Percentiles rank a stretch among this genome's conserved stretches.
phyloP scores from a whole-genome alignment of 805 yeast species.

The Teunomyces gatunensis region DNA sequence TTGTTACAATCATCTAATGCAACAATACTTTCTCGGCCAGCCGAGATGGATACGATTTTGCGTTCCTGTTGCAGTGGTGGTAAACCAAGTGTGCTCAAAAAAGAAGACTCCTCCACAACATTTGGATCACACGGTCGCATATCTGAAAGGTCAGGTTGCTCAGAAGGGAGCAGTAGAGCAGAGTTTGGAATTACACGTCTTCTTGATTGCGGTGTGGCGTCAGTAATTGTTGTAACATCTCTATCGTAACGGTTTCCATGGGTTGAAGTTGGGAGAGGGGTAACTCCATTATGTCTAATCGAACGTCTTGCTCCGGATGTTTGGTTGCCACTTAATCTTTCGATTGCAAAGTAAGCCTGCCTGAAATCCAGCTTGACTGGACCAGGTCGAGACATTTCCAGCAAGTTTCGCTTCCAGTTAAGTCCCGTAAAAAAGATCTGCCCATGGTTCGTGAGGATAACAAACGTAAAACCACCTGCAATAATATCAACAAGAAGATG shows the following conservation, averaged over 20 bases:
- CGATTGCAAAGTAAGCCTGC: constrained; percentile 10
- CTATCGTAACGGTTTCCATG: constrained; percentile 10
- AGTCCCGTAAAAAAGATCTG: constrained; percentile 53
- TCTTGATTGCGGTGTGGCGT: constrained; percentile 7
- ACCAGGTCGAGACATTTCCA: constrained; percentile 25
- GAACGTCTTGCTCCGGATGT: constrained; percentile 7
- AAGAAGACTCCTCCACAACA: constrained; percentile 11
- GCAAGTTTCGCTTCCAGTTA: constrained; percentile 18
- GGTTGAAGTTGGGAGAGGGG: constrained; percentile 3
- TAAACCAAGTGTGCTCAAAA: constrained; percentile 20
- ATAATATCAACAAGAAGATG: constrained; percentile 44
- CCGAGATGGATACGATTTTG: constrained; percentile 47
- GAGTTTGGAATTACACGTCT: constrained; percentile 14
- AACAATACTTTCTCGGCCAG: constrained; percentile 65
- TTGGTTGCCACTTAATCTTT: neutral
- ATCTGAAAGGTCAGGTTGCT: constrained; percentile 3
- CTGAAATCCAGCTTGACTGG: constrained; percentile 17
- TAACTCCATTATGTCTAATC: constrained; percentile 9
- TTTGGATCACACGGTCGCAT: neutral
- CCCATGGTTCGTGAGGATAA: constrained; percentile 55
- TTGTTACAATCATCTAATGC: constrained; percentile 51
- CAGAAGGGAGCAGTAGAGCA: constrained; percentile 23
- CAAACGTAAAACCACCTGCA: constrained; percentile 66
- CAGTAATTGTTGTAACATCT: neutral
- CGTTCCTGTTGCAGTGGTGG: constrained; percentile 14